Percentiles rank a stretch among this genome's conserved stretches.
phyloP scores from a whole-genome alignment of 768 basidiomycete genomes.

The Daedaleopsis sinensis region DNA sequence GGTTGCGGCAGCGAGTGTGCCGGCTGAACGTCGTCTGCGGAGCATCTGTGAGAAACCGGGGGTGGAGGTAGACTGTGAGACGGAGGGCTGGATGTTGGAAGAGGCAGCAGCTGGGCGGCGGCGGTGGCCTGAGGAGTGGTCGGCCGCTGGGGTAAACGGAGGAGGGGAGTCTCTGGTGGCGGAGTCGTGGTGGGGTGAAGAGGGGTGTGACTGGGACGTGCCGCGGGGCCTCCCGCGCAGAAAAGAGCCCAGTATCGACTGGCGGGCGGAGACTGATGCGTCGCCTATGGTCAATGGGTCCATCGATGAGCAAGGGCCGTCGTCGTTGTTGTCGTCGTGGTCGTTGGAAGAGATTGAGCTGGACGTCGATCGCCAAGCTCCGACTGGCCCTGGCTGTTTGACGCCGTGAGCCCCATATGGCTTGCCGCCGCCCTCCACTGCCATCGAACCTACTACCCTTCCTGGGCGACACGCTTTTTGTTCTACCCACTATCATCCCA shows the following conservation, averaged over 20 bases:
- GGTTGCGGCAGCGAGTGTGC: conserved; percentile 44
- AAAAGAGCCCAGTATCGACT: conserved; percentile 74
- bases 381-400: conserved; percentile 17
- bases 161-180: conserved; percentile 47
- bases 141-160: conserved; percentile 40
- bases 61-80: conserved; percentile 37
- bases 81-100: conserved; percentile 40
- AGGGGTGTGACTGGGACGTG: conserved; percentile 59
- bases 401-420: conserved; percentile 24
- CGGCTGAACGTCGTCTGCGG: conserved; percentile 66
- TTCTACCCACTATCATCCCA: neutral
- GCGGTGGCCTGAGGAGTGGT: conserved; percentile 37
- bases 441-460: neutral
- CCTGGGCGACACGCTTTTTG: neutral
- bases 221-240: conserved; percentile 72
- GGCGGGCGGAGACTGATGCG: conserved; percentile 44
- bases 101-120: conserved; percentile 43
- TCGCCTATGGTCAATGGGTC: conserved; percentile 32
- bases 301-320: conserved; percentile 25
- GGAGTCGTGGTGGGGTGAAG: conserved; percentile 41
- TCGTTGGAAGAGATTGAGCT: conserved; percentile 18
- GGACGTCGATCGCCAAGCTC: conserved; percentile 20
- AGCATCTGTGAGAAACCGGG: conserved; percentile 66
- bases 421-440: conserved; percentile 16
- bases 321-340: conserved; percentile 14